Conservation (phyloP, 768 basidiomycete genomes). For the Pleurotus djamor region DNA sequence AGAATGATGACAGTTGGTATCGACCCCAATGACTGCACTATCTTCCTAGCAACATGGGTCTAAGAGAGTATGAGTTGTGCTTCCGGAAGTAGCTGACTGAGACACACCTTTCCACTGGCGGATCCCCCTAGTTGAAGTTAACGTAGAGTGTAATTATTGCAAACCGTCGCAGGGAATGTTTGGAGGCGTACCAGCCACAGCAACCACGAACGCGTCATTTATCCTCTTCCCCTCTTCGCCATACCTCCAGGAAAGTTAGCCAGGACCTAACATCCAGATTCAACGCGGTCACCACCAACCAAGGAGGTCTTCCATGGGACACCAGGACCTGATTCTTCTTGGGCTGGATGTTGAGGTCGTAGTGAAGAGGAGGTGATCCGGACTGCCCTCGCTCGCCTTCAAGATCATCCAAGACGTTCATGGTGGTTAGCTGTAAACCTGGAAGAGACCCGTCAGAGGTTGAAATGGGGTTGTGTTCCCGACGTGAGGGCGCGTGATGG, state of each 20-base stretch:
- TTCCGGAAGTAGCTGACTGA: not conserved
- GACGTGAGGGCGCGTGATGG: not conserved
- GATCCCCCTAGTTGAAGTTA: conserved; percentile 59
- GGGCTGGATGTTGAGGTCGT: conserved; percentile 26
- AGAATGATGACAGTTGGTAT: conserved; percentile 89
- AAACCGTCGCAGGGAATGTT: no score
- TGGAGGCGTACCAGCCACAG: conserved; percentile 65
- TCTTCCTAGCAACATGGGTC: conserved; percentile 86
- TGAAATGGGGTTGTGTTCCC: no score
- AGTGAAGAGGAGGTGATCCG: conserved; percentile 1
- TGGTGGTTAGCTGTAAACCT: not conserved
- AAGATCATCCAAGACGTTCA: not conserved
- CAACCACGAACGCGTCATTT: conserved; percentile 80
- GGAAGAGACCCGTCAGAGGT: not conserved
- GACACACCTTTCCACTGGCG: conserved; percentile 78
- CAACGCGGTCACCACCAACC: conserved; percentile 38
- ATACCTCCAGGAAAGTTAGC: conserved; percentile 51
- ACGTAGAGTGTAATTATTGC: not conserved
- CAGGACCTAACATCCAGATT: conserved; percentile 1
- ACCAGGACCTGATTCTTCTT: conserved; percentile 78
- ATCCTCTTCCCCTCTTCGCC: conserved; percentile 68
- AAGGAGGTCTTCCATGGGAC: conserved; percentile 84
- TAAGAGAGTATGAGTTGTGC: conserved; percentile 20
- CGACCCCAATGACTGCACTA: conserved; percentile 77
- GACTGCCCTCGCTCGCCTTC: not conserved